Percentiles rank a stretch among this genome's conserved stretches.
Conservation (phyloP, 441 rosid genomes). For the Arabidopsis hybrid region DNA sequence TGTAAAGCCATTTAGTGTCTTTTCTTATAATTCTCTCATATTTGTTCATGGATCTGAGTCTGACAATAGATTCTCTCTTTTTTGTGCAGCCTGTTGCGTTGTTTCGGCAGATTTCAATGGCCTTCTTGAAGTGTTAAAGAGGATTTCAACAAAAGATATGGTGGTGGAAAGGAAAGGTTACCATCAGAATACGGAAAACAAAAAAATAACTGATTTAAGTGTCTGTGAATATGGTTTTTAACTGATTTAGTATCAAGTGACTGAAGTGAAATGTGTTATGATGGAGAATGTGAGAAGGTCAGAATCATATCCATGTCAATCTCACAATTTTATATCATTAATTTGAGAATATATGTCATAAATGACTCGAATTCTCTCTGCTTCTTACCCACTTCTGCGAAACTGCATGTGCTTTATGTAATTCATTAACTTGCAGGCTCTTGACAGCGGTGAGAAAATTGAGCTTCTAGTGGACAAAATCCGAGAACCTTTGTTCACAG, state of each 20-base stretch:
- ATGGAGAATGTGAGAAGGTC: too few species aligned
- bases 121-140: not conserved
- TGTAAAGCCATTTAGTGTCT: too few species aligned
- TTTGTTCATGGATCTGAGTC: too few species aligned
- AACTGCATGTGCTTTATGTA: not conserved
- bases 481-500: not conserved
- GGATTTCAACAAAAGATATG: not conserved
- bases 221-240: too few species aligned
- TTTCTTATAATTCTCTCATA: too few species aligned
- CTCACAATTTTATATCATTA: not conserved
- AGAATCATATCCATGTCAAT: not conserved
- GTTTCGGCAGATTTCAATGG: not conserved
- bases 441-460: not conserved
- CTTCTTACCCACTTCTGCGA: not conserved
- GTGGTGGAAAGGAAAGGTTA: not conserved
- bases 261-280: not conserved
- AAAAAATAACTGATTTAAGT: too few species aligned
- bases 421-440: not conserved
- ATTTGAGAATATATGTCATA: not conserved
- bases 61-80: too few species aligned
- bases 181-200: too few species aligned
- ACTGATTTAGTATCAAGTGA: too few species aligned
- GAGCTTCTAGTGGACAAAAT: not conserved
- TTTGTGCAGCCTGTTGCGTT: too few species aligned
- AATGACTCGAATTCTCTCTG: not conserved